Base-by-base conservation (phyloP, 1,139 yeast genomes). In the Schwanniomyces etchellsii region DNA sequence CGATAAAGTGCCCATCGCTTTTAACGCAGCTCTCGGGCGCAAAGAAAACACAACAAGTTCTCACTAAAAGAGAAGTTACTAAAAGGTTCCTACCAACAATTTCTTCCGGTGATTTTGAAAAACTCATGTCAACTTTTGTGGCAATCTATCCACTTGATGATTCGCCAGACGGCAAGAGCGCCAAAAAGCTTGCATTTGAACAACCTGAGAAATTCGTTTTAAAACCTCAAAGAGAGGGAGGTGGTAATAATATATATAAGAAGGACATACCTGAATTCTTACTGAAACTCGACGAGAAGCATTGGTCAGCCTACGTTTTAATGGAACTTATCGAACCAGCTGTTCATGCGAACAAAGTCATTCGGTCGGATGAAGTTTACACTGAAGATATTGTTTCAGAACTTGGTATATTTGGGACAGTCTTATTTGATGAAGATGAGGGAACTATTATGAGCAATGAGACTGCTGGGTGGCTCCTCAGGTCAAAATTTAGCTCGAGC, bases 191-290 rank as follows among this genome's bases (percentile, higher is more conserved):
- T 31, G 95, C 95, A 2, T 60, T 81, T 30, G 76, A 76, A 38
- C 41, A 58, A 1, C 91, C 96, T 1, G 73, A 74, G 35, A 68
- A 70, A 21, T 91, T 66, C 53, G 98, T 91, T 1, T 67, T 91
- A 45, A 91, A 91, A 51, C 98, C 98, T 3, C 98, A 93, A 57
- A 75, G 98, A 62, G 98, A 91, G 64, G 98, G 98, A 23, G 81
- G 82, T 14, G 98, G 98, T 14, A 88, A 91, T 56, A 91, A 91
- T 52, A 72, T 91, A 32, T 91, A 91, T 60, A 84, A 84, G 46
- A 74, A 74, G 28, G 81, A 85, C 43, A 91, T 91, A 34, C 96
- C 96, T 2, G 60, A 38, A 0, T 89, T 85, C 49, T 62, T 91
- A 44, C 54, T 69, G 13, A 47, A 63, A 0, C 51, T 84, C 6